Conservation (phyloP, 2,329 filamentous ascomycete genomes). For the Leptographium flavum region DNA sequence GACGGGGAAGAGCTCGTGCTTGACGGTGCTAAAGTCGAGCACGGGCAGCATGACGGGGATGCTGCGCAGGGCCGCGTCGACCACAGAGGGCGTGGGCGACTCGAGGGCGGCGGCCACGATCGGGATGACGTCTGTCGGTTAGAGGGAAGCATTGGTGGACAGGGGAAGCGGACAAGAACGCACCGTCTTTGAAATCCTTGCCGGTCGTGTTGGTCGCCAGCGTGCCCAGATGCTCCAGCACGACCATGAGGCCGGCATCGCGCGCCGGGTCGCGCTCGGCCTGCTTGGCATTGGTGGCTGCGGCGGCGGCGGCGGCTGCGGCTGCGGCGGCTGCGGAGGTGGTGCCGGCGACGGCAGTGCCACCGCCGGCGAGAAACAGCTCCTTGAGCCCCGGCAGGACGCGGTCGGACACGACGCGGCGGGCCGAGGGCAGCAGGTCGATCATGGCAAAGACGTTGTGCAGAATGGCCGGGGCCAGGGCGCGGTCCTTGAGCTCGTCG, state of each 20-base stretch:
- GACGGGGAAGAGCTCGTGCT: slow-evolving; percentile 89
- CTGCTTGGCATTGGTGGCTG: slow-evolving; percentile 26
- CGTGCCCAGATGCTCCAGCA: slow-evolving; percentile 68
- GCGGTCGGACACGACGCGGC: slow-evolving; percentile 67
- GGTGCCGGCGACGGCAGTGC: slow-evolving; percentile 17
- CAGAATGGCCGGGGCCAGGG: slow-evolving; percentile 70
- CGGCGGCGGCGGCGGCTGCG: background rate
- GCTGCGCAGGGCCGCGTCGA: slow-evolving; percentile 71
- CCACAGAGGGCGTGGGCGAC: slow-evolving; percentile 75
- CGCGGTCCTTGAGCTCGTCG: slow-evolving; percentile 87
- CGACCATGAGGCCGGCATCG: slow-evolving; percentile 81
- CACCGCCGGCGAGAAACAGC: slow-evolving; percentile 54
- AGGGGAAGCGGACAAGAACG: slow-evolving; percentile 13
- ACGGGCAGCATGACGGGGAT: slow-evolving; percentile 71
- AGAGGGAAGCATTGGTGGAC: background rate
- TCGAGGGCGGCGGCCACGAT: slow-evolving; percentile 74
- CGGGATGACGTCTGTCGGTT: slow-evolving; percentile 61
- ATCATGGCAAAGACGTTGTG: slow-evolving; percentile 90
- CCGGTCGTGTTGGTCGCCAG: slow-evolving; percentile 72
- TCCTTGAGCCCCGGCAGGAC: slow-evolving; percentile 76
- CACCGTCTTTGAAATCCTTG: slow-evolving; percentile 88
- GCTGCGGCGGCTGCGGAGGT: background rate
- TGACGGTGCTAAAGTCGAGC: slow-evolving; percentile 91
- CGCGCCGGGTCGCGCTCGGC: slow-evolving; percentile 68
- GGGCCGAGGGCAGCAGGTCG: slow-evolving; percentile 60